Conservation (phyloP, 2,329 filamentous ascomycete genomes). For the Verticillium dahliae region DNA sequence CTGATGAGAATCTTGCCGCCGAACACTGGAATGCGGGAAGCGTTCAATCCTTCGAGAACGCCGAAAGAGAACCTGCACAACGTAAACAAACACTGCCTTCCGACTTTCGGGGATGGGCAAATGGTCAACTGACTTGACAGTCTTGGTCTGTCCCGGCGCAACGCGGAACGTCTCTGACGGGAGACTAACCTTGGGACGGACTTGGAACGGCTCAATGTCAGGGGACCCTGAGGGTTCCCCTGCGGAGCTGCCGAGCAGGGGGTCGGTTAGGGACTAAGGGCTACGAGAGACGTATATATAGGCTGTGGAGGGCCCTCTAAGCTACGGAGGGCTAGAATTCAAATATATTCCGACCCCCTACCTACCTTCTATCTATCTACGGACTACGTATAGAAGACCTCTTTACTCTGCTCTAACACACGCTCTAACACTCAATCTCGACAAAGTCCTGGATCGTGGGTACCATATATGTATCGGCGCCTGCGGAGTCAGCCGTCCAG, state of each 20-base stretch:
- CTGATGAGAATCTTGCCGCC: conserved; percentile 25
- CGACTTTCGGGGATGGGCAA: conserved; percentile 8
- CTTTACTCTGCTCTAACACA: too few species aligned
- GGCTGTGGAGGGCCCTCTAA: too few species aligned
- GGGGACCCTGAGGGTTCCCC: too few species aligned
- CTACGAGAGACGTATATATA: too few species aligned
- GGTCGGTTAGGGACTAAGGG: too few species aligned
- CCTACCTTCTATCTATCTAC: too few species aligned
- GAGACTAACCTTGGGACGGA: conserved; percentile 11
- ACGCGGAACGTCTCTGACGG: conserved; percentile 15
- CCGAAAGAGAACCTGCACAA: conserved; percentile 19
- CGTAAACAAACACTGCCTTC: conserved; percentile 7
- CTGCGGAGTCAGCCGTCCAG: conserved; percentile 1
- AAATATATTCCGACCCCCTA: too few species aligned
- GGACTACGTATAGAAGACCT: too few species aligned
- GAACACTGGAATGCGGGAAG: conserved; percentile 22
- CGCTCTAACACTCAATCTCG: conserved; percentile 6
- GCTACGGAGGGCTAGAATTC: too few species aligned
- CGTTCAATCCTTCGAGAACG: conserved; percentile 15
- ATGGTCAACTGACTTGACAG: conserved; percentile 20
- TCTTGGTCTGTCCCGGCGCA: conserved; percentile 16
- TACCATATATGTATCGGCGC: not conserved
- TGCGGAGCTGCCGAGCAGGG: too few species aligned
- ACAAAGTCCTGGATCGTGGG: conserved; percentile 12
- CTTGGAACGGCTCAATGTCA: conserved; percentile 5